These are phyloP conservation scores for Carex kokanica DNA, from an alignment of 176 grass and related monocot species.

Conservation along the genomic window DNA sequence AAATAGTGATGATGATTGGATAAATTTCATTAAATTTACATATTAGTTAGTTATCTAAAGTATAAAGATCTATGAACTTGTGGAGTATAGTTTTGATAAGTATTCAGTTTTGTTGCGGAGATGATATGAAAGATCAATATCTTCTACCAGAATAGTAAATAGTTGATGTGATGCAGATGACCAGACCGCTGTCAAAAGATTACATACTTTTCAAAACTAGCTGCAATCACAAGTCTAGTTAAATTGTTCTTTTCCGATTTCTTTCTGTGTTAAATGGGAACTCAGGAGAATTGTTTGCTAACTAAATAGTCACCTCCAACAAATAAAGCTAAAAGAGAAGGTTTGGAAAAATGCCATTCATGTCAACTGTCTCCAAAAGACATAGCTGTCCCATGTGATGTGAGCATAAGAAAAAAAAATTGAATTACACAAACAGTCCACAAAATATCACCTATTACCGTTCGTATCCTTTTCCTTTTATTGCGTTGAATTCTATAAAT, in stretches of 20 bases:
- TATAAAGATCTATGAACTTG: no score
- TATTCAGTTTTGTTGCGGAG: no score
- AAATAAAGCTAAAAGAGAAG: conserved; percentile 19
- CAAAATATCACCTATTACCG: not conserved
- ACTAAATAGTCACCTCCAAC: conserved; percentile 16
- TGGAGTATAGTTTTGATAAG: no score
- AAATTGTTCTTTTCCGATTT: conserved; percentile 1
- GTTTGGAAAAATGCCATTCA: conserved; percentile 26
- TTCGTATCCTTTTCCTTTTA: not conserved
- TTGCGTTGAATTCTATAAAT: not conserved
- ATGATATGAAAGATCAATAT: not conserved
- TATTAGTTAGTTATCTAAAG: no score
- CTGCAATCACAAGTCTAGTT: not conserved
- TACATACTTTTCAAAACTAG: not conserved
- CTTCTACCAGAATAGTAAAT: conserved; percentile 12
- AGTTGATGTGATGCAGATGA: conserved; percentile 16
- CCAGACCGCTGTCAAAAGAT: not conserved
- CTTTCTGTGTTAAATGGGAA: not conserved
- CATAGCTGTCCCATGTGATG: conserved; percentile 5
- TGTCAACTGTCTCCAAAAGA: conserved; percentile 18
- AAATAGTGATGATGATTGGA: not conserved
- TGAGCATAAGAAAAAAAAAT: not conserved
- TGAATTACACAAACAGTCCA: not conserved
- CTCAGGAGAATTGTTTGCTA: not conserved
- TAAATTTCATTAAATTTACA: no score